Percentiles rank a stretch among this genome's conserved stretches.
These are phyloP conservation scores for Guillardia theta DNA, from an alignment of 78 protist genomes.

Conservation along the genomic window DNA sequence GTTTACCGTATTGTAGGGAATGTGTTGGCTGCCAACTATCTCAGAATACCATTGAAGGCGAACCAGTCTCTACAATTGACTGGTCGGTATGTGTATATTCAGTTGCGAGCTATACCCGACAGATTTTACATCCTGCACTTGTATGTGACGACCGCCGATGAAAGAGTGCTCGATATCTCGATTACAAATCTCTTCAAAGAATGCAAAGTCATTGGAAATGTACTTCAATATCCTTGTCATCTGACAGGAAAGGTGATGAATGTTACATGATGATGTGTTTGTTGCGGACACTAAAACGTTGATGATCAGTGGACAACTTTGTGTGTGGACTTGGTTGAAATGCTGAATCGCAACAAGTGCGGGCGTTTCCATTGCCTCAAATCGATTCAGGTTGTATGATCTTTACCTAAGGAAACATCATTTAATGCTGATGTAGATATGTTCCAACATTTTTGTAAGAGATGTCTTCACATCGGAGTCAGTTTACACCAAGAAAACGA, in stretches of 20 bases:
- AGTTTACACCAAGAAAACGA: background rate
- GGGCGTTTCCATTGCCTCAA: background rate
- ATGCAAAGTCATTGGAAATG: background rate
- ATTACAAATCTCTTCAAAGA: background rate
- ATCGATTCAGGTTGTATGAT: background rate
- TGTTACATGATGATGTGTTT: background rate
- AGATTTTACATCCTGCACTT: background rate
- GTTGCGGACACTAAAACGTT: too few species aligned
- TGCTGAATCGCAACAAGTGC: background rate
- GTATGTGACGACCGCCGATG: background rate
- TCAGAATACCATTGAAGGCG: background rate
- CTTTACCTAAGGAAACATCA: background rate
- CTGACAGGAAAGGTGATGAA: background rate
- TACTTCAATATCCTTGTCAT: background rate
- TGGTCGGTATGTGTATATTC: background rate
- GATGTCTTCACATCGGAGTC: background rate
- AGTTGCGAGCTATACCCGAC: background rate
- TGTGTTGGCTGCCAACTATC: background rate
- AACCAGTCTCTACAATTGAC: background rate
- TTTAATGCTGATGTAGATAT: background rate
- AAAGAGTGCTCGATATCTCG: background rate
- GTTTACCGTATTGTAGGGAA: constrained; percentile 1
- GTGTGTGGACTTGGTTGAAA: background rate
- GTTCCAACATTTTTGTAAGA: background rate
- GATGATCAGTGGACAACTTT: too few species aligned